Conservation (phyloP, 2,329 filamentous ascomycete species). For the Didymella exigua region DNA sequence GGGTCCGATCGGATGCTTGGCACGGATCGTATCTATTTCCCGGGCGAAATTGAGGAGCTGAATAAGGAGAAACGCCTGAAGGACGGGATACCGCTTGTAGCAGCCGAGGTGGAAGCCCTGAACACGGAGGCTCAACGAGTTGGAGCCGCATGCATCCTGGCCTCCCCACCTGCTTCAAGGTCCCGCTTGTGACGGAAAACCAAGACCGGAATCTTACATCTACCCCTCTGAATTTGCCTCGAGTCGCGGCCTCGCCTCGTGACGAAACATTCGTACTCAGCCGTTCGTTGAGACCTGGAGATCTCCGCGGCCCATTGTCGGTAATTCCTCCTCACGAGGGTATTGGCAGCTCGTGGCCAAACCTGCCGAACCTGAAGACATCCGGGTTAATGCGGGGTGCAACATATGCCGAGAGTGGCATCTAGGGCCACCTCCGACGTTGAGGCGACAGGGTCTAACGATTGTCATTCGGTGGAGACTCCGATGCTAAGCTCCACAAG, state of each 20-base stretch:
- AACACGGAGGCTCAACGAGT: conserved; percentile 58
- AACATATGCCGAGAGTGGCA: background rate
- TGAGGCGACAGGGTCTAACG: background rate
- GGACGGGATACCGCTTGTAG: conserved; percentile 57
- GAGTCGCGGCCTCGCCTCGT: conserved; percentile 8
- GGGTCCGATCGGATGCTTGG: conserved; percentile 59
- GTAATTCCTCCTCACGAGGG: background rate
- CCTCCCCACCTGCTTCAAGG: conserved; percentile 19
- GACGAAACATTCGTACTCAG: conserved; percentile 1
- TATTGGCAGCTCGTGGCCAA: conserved; percentile 7
- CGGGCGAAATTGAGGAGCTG: conserved; percentile 46
- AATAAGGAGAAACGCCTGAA: conserved; percentile 39
- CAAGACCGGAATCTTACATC: background rate
- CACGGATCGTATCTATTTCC: conserved; percentile 62
- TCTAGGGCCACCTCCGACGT: conserved; percentile 5
- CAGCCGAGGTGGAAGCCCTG: conserved; percentile 56
- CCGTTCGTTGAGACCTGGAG: background rate
- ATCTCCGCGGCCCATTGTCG: conserved; percentile 13
- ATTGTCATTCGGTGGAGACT: conserved; percentile 5
- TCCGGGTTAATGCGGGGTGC: conserved; percentile 14
- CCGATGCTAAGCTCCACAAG: conserved; percentile 17
- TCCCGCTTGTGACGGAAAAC: conserved; percentile 19
- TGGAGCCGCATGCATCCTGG: conserved; percentile 35
- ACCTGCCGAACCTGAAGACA: conserved; percentile 6
- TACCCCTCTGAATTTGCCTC: background rate